Evolutionary conservation across 2,329 filamentous ascomycete genomes (phyloP).

Genomic region (Ophiostoma sp.): DNA sequence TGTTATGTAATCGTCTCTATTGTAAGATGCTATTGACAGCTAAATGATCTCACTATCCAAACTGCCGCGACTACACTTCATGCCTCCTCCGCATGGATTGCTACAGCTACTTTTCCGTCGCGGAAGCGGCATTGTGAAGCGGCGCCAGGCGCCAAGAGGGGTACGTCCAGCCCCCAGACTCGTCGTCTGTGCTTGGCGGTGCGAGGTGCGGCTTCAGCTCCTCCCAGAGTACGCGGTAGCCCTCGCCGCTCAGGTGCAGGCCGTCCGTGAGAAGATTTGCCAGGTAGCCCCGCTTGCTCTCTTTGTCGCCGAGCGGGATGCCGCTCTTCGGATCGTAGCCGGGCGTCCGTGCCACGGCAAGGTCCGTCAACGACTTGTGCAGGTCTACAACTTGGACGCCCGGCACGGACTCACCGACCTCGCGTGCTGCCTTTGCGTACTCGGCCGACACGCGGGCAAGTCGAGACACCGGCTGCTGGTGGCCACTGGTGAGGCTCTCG

Average conservation of each 20-base stretch:
- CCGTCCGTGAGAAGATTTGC: slow-evolving; percentile 52
- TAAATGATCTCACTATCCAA: too few relatives aligned
- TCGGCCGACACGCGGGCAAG: slow-evolving; percentile 46
- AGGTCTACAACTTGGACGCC: slow-evolving; percentile 71
- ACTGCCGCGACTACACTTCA: too few relatives aligned
- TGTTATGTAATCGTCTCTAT: too few relatives aligned
- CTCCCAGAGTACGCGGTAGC: slow-evolving; percentile 50
- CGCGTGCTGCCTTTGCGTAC: slow-evolving; percentile 56
- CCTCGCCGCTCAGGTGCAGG: slow-evolving; percentile 50
- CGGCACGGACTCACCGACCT: slow-evolving; percentile 68
- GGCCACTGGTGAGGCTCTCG: slow-evolving; percentile 43
- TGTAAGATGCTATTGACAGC: too few relatives aligned
- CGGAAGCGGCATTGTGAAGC: too few relatives aligned
- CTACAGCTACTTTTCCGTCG: too few relatives aligned
- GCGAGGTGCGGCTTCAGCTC: slow-evolving; percentile 45
- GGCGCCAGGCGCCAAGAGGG: slow-evolving; percentile 44
- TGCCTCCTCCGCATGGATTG: too few relatives aligned
- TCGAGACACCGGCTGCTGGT: slow-evolving; percentile 38
- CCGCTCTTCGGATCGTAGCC: slow-evolving; percentile 47
- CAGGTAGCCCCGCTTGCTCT: slow-evolving; percentile 46
- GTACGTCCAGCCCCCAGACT: slow-evolving; percentile 36
- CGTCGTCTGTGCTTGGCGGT: slow-evolving; percentile 37
- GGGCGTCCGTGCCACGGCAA: slow-evolving; percentile 54
- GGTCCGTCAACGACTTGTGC: slow-evolving; percentile 70
- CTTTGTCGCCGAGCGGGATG: slow-evolving; percentile 46